A percentile compares a stretch with the other conserved stretches of the same genome.
Evolutionary conservation across 108 stramenopile genomes (phyloP).

Genomic region (Conticribra guillardii): DNA sequence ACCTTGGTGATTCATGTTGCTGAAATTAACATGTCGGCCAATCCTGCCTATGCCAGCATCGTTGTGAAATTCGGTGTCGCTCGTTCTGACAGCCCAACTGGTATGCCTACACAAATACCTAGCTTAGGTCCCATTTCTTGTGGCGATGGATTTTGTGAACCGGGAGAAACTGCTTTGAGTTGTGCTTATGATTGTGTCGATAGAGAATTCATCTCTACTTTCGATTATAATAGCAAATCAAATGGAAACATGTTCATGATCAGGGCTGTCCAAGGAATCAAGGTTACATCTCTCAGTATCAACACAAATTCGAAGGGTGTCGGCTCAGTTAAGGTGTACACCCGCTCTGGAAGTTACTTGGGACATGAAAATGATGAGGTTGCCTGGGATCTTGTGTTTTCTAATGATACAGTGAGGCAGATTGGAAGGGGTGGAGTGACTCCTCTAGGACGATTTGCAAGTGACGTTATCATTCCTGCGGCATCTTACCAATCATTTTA

Average conservation of each 20-base stretch:
- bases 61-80: slow-evolving; percentile 9
- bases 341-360: slow-evolving; percentile 21
- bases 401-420: slow-evolving; percentile 13
- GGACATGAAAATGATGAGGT: slow-evolving; percentile 1
- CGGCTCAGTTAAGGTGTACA: slow-evolving; percentile 25
- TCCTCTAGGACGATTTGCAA: slow-evolving; percentile 5
- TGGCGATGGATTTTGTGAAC: slow-evolving; percentile 12
- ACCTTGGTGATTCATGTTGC: slow-evolving; percentile 8
- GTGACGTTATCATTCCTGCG: not conserved
- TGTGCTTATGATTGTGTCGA: slow-evolving; percentile 21
- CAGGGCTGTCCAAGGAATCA: slow-evolving; percentile 11
- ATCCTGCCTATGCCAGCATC: slow-evolving; percentile 21
- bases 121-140: not conserved
- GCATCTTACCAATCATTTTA: slow-evolving; percentile 25
- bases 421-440: slow-evolving; percentile 20
- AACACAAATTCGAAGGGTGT: slow-evolving; percentile 18
- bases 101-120: not conserved
- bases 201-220: slow-evolving; percentile 15
- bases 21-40: slow-evolving; percentile 10
- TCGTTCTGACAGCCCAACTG: slow-evolving; percentile 2
- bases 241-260: slow-evolving; percentile 20
- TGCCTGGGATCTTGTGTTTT: slow-evolving; percentile 20
- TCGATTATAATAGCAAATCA: slow-evolving; percentile 18
- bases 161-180: not conserved
- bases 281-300: slow-evolving; percentile 11